A percentile compares a stretch with the other conserved stretches of the same genome.
phyloP scores from a whole-genome alignment of 225 moss, liverwort and hornwort species.

The Lunularia cruciata region DNA sequence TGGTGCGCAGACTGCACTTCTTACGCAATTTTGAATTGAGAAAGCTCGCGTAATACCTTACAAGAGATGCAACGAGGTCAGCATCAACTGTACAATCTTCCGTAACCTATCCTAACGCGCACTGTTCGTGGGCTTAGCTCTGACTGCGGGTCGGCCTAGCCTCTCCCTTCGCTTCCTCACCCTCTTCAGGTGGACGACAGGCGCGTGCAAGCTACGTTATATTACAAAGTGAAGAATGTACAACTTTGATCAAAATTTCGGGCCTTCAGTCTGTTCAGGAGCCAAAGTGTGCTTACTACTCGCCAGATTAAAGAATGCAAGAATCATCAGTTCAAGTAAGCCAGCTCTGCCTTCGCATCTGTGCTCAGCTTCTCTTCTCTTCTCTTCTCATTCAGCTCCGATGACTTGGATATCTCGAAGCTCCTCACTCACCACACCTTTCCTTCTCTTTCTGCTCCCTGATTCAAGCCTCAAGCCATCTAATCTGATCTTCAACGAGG shows the following conservation, averaged over 20 bases:
- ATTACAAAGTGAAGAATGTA: conserved; percentile 1
- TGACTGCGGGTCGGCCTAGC: conserved; percentile 2
- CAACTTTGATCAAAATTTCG: conserved; percentile 2
- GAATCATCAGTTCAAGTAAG: too few relatives aligned
- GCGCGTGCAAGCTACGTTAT: conserved; percentile 7
- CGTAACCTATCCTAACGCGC: conserved; percentile 13
- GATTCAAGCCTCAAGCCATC: neutral
- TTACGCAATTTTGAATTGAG: neutral
- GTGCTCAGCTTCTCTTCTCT: neutral
- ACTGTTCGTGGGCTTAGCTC: neutral
- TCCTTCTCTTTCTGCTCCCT: neutral
- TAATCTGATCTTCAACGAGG: neutral
- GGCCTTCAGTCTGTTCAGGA: neutral
- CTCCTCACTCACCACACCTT: too few relatives aligned
- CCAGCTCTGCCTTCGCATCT: too few relatives aligned
- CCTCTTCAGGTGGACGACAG: neutral
- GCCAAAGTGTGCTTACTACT: too few relatives aligned
- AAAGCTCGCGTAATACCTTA: neutral
- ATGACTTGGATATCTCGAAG: too few relatives aligned
- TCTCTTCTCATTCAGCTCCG: neutral
- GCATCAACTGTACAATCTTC: conserved; percentile 6
- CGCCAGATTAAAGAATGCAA: too few relatives aligned
- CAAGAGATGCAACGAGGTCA: neutral
- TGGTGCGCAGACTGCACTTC: too few relatives aligned
- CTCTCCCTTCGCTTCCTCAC: neutral